Evolutionary conservation across 2,329 filamentous ascomycete species (phyloP), one percentile per base, ranked within the genome.

Genomic region (Cytospora mali): DNA sequence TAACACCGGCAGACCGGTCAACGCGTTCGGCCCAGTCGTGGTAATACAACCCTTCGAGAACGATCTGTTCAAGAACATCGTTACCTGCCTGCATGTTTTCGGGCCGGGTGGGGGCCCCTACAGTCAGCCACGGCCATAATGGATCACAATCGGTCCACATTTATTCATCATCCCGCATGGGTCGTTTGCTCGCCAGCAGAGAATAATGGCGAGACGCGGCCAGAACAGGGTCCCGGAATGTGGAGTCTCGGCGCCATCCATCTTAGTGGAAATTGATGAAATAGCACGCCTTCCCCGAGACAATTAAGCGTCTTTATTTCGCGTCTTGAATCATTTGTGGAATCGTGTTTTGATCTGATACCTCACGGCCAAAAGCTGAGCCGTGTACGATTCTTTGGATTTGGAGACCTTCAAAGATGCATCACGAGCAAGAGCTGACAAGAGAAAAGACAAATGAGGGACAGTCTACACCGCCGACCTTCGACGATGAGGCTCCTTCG

Each of bases 401-500:
- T n/a, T n/a, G n/a, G n/a, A n/a, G n/a, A n/a, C n/a, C 28, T 39
- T n/a, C 25, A 14, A 60, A 31, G 3, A 65, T 64, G 62, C 62
- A 58, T 28, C 29, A 58, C 55, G 46, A 60, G 51, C 31, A 27
- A 39, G 52, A 65, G 46, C 51, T 65, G 55, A 57, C 55, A 14
- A 62, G 63, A 23, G 55, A 65, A 29, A 65, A 65, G 56, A 60
- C 55, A 25, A 33, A 59, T 11, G 55, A 62, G 49, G 55, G 56
- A 18, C 46, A 57, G 16, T 48, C 21, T 1, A 5, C 27, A 35
- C 16, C 14, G 6, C 31, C 46, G 7, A 14, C 25, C 3, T 6
- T 33, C 35, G 50, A 58, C 3, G 10, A n/a, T 14, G 60, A 54
- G 0, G n/a, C n/a, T 6, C 55, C 53, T 6, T 53, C 63, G 3